These are phyloP conservation scores for Fusarium sp. DNA, from an alignment of 2,329 filamentous ascomycete species.

Conservation along the genomic window DNA sequence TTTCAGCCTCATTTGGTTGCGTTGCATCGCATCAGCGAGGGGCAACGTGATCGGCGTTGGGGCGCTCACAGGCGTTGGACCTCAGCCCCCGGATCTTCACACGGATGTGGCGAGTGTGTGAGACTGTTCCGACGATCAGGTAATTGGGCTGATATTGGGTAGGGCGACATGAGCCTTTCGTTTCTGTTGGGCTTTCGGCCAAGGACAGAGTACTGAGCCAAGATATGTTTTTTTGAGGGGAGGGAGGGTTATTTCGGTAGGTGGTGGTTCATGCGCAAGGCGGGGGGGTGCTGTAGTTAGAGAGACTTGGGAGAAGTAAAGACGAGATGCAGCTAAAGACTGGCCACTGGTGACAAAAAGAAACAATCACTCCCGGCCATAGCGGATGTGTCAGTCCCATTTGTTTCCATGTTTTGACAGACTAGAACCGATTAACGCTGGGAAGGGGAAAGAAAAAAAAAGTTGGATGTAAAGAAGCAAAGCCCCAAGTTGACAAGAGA, in stretches of 20 bases:
- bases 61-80: constrained; percentile 31
- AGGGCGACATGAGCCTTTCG: constrained; percentile 33
- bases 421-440: constrained; percentile 9
- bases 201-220: neutral
- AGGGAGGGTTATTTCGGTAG: neutral
- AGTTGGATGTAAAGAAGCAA: constrained; percentile 27
- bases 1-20: constrained; percentile 43
- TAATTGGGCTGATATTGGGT: constrained; percentile 39
- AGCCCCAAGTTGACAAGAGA: neutral
- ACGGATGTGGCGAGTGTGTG: constrained; percentile 33
- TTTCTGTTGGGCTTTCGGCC: constrained; percentile 10
- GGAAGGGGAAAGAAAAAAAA: neutral
- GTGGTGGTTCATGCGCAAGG: constrained; percentile 15
- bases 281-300: constrained; percentile 9
- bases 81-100: constrained; percentile 19
- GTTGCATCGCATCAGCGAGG: constrained; percentile 43
- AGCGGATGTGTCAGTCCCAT: neutral
- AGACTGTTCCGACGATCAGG: neutral
- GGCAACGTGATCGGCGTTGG: constrained; percentile 45
- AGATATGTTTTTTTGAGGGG: constrained; percentile 4
- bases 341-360: constrained; percentile 22
- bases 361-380: constrained; percentile 8
- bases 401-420: constrained; percentile 3
- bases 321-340: constrained; percentile 8
- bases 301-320: constrained; percentile 9